Percentiles rank a stretch among this genome's conserved stretches.
phyloP scores from a whole-genome alignment of 352 stramenopile species.

The Phytophthora idaei region DNA sequence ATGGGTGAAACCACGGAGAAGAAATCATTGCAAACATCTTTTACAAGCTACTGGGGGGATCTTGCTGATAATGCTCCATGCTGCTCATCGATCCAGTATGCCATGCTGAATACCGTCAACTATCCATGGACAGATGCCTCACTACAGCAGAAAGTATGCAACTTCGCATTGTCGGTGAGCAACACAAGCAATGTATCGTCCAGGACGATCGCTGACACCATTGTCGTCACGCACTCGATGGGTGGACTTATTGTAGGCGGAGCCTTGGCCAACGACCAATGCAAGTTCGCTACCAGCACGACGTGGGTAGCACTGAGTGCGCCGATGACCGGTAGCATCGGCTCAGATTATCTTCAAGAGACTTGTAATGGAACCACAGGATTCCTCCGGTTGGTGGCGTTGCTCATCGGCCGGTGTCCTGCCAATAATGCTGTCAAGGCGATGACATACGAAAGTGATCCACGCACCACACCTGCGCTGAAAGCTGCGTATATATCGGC shows the following conservation, averaged over 20 bases:
- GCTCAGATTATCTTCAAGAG: constrained; percentile 8
- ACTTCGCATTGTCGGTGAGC: constrained; percentile 1
- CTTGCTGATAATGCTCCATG: constrained; percentile 1
- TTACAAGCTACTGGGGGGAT: background rate
- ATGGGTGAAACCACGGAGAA: constrained; percentile 1
- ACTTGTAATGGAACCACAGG: background rate
- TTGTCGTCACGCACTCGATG: constrained; percentile 5
- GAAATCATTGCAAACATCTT: background rate
- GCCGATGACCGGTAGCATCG: background rate
- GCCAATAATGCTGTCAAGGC: constrained; percentile 23
- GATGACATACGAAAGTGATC: constrained; percentile 32
- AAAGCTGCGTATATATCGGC: background rate
- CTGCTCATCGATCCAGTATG: constrained; percentile 2
- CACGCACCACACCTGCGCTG: constrained; percentile 11
- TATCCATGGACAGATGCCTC: constrained; percentile 3
- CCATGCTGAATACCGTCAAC: constrained; percentile 1
- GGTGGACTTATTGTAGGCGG: background rate
- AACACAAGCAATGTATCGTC: constrained; percentile 2
- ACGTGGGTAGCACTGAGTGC: constrained; percentile 6
- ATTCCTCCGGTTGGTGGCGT: background rate
- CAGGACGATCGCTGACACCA: constrained; percentile 1
- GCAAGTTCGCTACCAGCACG: background rate
- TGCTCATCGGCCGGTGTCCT: constrained; percentile 11
- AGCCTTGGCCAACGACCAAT: background rate
- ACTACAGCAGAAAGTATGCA: constrained; percentile 6